Conservation (phyloP, 176 grass and related monocot genomes). For the Zizania latifolia region DNA sequence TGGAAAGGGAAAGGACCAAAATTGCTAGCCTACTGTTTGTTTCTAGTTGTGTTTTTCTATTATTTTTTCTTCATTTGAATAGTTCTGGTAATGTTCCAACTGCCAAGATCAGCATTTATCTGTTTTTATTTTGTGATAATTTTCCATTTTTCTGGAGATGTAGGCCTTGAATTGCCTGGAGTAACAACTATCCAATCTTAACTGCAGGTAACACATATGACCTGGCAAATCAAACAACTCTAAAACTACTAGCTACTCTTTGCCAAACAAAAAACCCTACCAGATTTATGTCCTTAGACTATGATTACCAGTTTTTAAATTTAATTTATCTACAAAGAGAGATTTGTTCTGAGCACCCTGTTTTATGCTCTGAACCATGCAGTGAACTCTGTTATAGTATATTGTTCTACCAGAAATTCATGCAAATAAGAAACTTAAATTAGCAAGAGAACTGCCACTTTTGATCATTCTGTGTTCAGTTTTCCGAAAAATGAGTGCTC, state of each 20-base stretch:
- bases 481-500: background rate
- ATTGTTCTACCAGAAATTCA: background rate
- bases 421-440: background rate
- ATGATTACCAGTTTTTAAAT: background rate
- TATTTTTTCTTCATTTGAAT: no score
- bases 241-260: no score
- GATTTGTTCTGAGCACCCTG: background rate
- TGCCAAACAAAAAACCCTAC: no score
- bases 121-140: background rate
- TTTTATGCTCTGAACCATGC: background rate
- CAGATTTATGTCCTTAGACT: background rate
- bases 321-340: background rate
- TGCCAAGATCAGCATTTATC: background rate
- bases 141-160: background rate
- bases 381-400: background rate
- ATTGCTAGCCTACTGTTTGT: background rate
- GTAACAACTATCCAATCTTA: background rate
- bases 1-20: conserved; percentile 22
- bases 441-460: background rate
- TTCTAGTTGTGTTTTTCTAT: no score
- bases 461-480: background rate
- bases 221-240: no score
- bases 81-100: background rate
- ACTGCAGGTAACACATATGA: background rate
- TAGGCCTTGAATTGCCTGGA: background rate